Evolutionary conservation across 2,329 filamentous ascomycete species (phyloP), one percentile per base, ranked within the genome.

Genomic region (Calonectria pauciramosa): DNA sequence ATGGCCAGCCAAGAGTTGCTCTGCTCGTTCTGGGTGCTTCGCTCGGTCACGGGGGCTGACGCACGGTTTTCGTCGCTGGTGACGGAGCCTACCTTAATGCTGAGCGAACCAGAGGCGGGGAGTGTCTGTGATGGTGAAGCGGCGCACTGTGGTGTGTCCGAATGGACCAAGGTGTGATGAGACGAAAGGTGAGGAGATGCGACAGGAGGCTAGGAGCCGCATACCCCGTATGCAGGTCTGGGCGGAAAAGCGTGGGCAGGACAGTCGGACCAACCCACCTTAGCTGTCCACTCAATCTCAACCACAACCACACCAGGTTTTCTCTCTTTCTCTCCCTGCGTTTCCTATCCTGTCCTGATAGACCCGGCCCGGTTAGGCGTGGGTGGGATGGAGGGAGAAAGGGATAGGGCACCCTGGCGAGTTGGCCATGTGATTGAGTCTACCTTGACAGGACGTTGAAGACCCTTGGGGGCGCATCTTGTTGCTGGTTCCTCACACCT

Each of bases 291-390:
- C 56, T 60, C 56, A 60, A 38, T 36, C 71, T 69, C 68, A 70
- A 77, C 73, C 76, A 70, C 64, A 59, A 71, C 74, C 72, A 73
- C 73, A 71, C 71, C 64, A 71, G 70, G 32, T 59, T 63, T 44
- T 26, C 52, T 18, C n/a, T 32, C 44, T 23, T 18, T 49, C n/a
- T 26, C 65, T 38, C 28, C 56, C 32, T 70, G 52, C 65, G 59
- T 38, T 70, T 51, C 41, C 59, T 41, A 44, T 72, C 36, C 30
- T 72, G 68, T 28, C 64, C 66, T 60, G 68, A 64, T 30, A 66
- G 70, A 72, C 23, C 76, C 74, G 77, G 78, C 49, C 78, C 73
- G 77, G 75, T 41, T 70, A 44, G 32, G 69, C 56, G 49, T 68
- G 73, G 70, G 67, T 68, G 68, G 56, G 44, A 47, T 47, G 56